These are phyloP conservation scores for Apiospora rasikravindrae DNA, from an alignment of 2,329 filamentous ascomycete genomes.

Conservation along the genomic window DNA sequence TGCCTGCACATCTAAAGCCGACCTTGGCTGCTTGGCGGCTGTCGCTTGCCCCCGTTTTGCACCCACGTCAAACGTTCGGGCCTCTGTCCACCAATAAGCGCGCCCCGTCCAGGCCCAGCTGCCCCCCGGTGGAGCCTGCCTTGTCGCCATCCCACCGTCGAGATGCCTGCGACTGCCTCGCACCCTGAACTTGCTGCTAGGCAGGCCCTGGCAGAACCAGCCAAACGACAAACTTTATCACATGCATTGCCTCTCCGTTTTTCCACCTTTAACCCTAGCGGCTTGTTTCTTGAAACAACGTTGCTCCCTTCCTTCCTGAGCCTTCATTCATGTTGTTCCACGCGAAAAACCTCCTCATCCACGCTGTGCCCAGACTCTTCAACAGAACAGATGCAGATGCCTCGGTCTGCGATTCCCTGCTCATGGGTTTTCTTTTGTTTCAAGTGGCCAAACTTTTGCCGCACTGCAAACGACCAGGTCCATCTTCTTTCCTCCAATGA, in stretches of 20 bases:
- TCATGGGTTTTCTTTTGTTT: not conserved
- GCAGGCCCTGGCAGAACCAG: not conserved
- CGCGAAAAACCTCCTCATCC: not conserved
- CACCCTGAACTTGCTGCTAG: not conserved
- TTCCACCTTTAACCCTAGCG: not conserved
- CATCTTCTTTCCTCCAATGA: not conserved
- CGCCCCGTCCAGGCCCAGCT: not conserved
- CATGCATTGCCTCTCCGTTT: not conserved
- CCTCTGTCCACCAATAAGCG: not conserved
- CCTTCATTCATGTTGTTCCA: not conserved
- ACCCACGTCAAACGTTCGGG: not conserved
- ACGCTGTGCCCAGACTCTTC: not conserved
- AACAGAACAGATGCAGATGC: not conserved
- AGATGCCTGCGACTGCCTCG: not conserved
- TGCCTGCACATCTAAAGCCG: not conserved
- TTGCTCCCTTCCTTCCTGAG: not conserved
- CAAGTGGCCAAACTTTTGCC: not conserved
- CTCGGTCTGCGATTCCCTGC: not conserved
- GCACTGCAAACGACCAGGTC: not conserved
- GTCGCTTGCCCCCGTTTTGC: not conserved
- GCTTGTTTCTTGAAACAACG: conserved; percentile 1
- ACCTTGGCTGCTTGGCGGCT: not conserved
- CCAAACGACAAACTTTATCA: not conserved
- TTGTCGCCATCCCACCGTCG: no score
- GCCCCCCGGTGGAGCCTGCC: not conserved